phyloP scores from a whole-genome alignment of 208 protist species.

The Crithidia acanthocephali region DNA sequence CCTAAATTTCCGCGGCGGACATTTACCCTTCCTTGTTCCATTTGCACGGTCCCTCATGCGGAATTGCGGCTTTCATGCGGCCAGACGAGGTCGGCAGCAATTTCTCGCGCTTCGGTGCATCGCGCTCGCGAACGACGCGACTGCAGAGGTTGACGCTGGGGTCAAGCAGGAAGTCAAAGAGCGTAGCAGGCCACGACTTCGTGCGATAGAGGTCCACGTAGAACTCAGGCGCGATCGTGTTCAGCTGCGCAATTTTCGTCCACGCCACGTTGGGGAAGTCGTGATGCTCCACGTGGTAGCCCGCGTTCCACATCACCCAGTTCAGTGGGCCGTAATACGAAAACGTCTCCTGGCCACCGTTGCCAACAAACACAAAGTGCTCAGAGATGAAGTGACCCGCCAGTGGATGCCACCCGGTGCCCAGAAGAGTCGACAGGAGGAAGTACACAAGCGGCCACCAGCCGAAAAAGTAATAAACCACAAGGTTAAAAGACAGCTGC shows the following conservation, averaged over 20 bases:
- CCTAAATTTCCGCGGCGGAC: not conserved
- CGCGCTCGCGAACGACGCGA: constrained; percentile 78
- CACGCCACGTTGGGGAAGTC: constrained; percentile 97
- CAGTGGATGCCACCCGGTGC: constrained; percentile 88
- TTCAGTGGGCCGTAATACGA: constrained; percentile 97
- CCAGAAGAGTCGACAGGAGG: constrained; percentile 77
- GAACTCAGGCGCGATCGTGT: constrained; percentile 93
- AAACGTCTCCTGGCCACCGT: constrained; percentile 94
- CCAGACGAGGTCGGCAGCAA: constrained; percentile 48
- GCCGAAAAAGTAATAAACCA: constrained; percentile 61
- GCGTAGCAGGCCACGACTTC: constrained; percentile 76
- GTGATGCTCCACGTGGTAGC: constrained; percentile 98
- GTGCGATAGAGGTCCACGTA: constrained; percentile 87
- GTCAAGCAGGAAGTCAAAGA: constrained; percentile 89
- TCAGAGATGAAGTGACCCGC: constrained; percentile 94
- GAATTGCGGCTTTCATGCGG: constrained; percentile 44
- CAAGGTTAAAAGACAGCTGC: constrained; percentile 43
- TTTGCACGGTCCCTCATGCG: constrained; percentile 53
- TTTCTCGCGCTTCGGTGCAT: constrained; percentile 48
- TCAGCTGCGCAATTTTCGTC: constrained; percentile 81
- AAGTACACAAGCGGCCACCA: constrained; percentile 79
- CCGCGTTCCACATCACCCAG: constrained; percentile 92
- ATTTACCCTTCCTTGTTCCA: constrained; percentile 31
- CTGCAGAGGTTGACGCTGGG: constrained; percentile 65
- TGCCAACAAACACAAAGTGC: constrained; percentile 89